Evolutionary conservation across 1,139 yeast species (phyloP).

Genomic region (Arxiozyma slooffiae): DNA sequence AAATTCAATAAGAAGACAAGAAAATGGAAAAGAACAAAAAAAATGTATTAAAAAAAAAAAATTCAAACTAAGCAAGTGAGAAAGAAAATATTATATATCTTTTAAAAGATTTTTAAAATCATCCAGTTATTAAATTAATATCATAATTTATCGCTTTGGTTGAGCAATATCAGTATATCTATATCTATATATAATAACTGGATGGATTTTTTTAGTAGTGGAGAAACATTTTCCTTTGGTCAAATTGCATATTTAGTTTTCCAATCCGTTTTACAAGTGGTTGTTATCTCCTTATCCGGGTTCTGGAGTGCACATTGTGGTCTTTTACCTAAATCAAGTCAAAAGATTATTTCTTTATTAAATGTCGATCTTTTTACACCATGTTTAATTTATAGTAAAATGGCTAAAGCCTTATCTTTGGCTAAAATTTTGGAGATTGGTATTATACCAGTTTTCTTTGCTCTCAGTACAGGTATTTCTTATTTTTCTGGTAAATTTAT

Average conservation of each 20-base stretch:
- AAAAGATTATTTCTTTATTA: constrained; percentile 49
- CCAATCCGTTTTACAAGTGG: constrained; percentile 66
- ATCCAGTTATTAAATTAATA: too few species aligned
- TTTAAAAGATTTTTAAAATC: neutral
- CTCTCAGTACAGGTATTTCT: constrained; percentile 51
- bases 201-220: constrained; percentile 1
- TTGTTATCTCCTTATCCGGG: constrained; percentile 59
- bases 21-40: too few species aligned
- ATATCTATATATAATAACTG: neutral
- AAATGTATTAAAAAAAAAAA: too few species aligned
- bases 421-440: constrained; percentile 55
- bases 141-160: neutral
- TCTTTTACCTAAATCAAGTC: constrained; percentile 47
- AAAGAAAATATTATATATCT: too few species aligned
- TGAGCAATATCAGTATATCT: too few species aligned
- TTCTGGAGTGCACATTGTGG: constrained; percentile 59
- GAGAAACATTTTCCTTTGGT: constrained; percentile 13
- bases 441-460: constrained; percentile 57
- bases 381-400: constrained; percentile 61
- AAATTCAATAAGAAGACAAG: too few species aligned
- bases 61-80: too few species aligned
- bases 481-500: constrained; percentile 43
- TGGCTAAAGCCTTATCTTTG: constrained; percentile 60
- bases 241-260: constrained; percentile 49
- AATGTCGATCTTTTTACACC: constrained; percentile 74